Evolutionary conservation across 352 stramenopile species (phyloP).

Genomic region (Phytophthora pinifolia): DNA sequence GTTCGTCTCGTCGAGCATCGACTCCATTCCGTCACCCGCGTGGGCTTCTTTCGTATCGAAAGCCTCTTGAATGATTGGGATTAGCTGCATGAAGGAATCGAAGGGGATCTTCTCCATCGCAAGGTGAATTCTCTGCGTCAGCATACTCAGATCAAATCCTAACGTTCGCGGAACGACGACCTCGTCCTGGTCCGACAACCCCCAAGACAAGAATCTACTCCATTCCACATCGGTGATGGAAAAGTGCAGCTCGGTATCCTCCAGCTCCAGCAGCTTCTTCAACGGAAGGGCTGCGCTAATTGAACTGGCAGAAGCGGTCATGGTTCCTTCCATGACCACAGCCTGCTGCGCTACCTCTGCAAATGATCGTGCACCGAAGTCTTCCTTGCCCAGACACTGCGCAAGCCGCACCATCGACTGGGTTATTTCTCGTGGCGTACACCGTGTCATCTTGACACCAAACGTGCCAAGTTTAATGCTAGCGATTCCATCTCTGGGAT

Average conservation of each 20-base stretch:
- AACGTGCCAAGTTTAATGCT: constrained; percentile 32
- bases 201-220: constrained; percentile 17
- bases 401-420: constrained; percentile 40
- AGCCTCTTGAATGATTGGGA: constrained; percentile 37
- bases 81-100: constrained; percentile 7
- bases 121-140: constrained; percentile 21
- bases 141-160: constrained; percentile 27
- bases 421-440: constrained; percentile 39
- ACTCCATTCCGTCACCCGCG: background rate
- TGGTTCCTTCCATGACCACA: constrained; percentile 40
- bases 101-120: constrained; percentile 16
- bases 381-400: constrained; percentile 14
- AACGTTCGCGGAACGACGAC: constrained; percentile 11
- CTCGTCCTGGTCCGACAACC: background rate
- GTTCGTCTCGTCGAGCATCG: constrained; percentile 5
- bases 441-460: constrained; percentile 43
- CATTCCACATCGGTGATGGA: constrained; percentile 49
- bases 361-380: constrained; percentile 18
- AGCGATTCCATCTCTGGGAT: background rate
- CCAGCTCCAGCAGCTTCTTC: constrained; percentile 20
- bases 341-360: constrained; percentile 29
- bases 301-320: constrained; percentile 17
- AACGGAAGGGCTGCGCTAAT: constrained; percentile 11
- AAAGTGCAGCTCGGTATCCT: constrained; percentile 39
- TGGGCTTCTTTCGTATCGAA: constrained; percentile 38